Evolutionary conservation across 2,329 filamentous ascomycete species (phyloP).

Genomic region (Harringtonia aguacate): DNA sequence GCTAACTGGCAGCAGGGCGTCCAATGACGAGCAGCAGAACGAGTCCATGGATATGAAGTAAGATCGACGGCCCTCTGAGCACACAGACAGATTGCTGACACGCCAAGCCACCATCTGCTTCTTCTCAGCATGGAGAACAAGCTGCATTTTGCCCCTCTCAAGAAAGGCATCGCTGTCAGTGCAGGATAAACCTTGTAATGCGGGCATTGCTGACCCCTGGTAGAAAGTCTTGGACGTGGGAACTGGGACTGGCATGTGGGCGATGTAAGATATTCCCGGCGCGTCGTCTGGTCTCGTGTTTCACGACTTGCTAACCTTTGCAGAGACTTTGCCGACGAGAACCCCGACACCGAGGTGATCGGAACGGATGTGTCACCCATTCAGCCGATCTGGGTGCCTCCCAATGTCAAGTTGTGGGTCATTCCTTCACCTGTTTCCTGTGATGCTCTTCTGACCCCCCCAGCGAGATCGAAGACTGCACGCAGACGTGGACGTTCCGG

Average conservation of each 20-base stretch:
- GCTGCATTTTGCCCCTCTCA: slow-evolving; percentile 16
- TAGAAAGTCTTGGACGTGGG: slow-evolving; percentile 4
- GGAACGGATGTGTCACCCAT: slow-evolving; percentile 47
- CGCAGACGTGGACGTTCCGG: slow-evolving; percentile 34
- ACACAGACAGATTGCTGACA: background rate
- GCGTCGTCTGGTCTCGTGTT: no score
- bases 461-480: slow-evolving; percentile 48
- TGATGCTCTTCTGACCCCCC: background rate
- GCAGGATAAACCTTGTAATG: no score
- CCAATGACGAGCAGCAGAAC: slow-evolving; percentile 20
- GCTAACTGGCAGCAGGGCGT: slow-evolving; percentile 11
- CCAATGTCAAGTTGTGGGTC: slow-evolving; percentile 35
- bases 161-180: slow-evolving; percentile 3
- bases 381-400: slow-evolving; percentile 44
- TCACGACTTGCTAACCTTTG: background rate
- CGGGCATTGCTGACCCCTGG: background rate
- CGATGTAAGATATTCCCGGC: no score
- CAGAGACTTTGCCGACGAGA: slow-evolving; percentile 37
- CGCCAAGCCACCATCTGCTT: slow-evolving; percentile 15
- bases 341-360: slow-evolving; percentile 32
- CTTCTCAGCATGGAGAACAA: slow-evolving; percentile 14
- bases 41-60: slow-evolving; percentile 21
- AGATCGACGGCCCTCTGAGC: background rate
- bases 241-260: slow-evolving; percentile 28
- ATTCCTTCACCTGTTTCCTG: background rate